These are phyloP conservation scores for Zea mays DNA, from an alignment of 176 grass and related monocot species.

Conservation along the genomic window DNA sequence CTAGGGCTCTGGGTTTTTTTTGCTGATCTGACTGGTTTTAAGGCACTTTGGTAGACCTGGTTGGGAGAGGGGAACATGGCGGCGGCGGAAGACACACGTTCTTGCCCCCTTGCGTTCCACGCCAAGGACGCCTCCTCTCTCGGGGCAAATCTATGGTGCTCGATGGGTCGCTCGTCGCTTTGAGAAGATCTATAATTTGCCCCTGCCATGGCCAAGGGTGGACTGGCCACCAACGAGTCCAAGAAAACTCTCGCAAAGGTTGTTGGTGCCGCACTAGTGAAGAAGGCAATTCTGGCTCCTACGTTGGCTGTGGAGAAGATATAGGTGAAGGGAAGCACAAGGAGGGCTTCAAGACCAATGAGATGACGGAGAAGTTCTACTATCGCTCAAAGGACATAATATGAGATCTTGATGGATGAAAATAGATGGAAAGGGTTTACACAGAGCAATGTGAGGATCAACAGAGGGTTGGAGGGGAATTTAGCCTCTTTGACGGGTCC, in stretches of 20 bases:
- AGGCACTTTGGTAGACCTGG: too few relatives aligned
- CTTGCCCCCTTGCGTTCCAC: slow-evolving; percentile 50
- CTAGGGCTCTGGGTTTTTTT: too few relatives aligned
- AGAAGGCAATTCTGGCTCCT: slow-evolving; percentile 34
- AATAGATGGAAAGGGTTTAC: slow-evolving; percentile 97
- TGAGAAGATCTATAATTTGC: slow-evolving; percentile 68
- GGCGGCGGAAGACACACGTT: too few relatives aligned
- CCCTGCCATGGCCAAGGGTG: slow-evolving; percentile 67
- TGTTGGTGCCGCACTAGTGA: background rate
- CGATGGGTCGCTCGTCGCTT: background rate
- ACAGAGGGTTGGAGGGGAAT: slow-evolving; percentile 78
- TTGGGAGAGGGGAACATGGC: too few relatives aligned
- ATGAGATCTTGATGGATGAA: slow-evolving; percentile 95
- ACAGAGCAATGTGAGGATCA: slow-evolving; percentile 87
- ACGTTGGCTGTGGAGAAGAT: slow-evolving; percentile 35
- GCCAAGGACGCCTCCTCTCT: slow-evolving; percentile 84
- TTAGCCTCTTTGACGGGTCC: slow-evolving; percentile 87
- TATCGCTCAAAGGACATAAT: slow-evolving; percentile 71
- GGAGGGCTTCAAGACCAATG: slow-evolving; percentile 84
- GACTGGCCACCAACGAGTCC: slow-evolving; percentile 71
- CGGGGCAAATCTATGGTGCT: slow-evolving; percentile 69
- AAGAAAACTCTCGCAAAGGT: slow-evolving; percentile 51
- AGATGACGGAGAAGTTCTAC: slow-evolving; percentile 83
- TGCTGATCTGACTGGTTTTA: too few relatives aligned
- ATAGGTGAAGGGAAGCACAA: slow-evolving; percentile 67